Conservation (phyloP, 805 yeast genomes). For the Pichia scutulata region DNA sequence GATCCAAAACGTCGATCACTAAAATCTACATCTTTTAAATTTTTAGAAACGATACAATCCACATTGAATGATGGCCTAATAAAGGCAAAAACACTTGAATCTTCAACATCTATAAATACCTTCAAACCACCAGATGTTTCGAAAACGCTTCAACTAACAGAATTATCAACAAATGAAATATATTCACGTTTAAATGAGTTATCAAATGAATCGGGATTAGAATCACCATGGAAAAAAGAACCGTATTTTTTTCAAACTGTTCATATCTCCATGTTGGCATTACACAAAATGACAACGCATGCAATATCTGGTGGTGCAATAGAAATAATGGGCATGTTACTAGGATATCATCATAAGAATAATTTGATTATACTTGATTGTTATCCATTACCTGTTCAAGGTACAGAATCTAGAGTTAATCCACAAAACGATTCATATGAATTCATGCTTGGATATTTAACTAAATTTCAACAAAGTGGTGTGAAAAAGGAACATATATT, state of each 20-base stretch:
- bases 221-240: conserved; percentile 42
- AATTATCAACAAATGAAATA: background rate
- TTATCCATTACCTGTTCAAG: conserved; percentile 86
- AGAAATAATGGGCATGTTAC: conserved; percentile 93
- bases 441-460: conserved; percentile 81
- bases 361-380: conserved; percentile 69
- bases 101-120: background rate
- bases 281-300: conserved; percentile 70
- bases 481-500: conserved; percentile 65
- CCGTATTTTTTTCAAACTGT: conserved; percentile 55
- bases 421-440: conserved; percentile 93
- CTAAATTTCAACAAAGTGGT: conserved; percentile 37
- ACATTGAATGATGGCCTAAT: background rate
- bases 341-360: conserved; percentile 55
- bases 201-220: background rate
- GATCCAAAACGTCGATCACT: background rate
- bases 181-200: background rate
- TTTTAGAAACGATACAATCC: background rate
- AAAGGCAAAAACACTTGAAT: background rate
- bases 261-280: conserved; percentile 62
- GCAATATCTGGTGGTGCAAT: conserved; percentile 78
- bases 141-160: background rate
- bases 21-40: background rate
- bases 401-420: conserved; percentile 92
- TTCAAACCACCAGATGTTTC: background rate